Base-by-base conservation (phyloP, 2,329 filamentous ascomycete genomes). In the Fusarium nodosum region DNA sequence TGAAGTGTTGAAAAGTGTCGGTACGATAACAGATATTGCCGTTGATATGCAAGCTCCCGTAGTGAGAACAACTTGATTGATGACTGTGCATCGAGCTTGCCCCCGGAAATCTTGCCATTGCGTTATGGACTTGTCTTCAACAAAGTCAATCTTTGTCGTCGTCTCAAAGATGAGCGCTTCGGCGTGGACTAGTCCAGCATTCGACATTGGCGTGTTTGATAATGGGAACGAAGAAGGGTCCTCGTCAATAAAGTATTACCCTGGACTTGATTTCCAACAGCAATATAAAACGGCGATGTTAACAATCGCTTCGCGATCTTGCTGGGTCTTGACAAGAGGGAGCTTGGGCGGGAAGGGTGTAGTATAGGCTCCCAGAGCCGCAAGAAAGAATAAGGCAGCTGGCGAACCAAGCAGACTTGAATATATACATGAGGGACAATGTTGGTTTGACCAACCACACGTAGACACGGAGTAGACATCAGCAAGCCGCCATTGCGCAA, bases 151-250 rank as follows among this genome's bases (percentile, higher is more conserved):
- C 2, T 20, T 39, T 39, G n/a, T 39, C 36, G 36, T 7, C n/a
- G 6, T 2, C 11, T 15, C 12, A n/a, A 22, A 39, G 6, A 22
- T 20, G 12, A 39, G n/a, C 36, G n/a, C 36, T 39, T 39, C 12
- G 3, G 1, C 4, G 36, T 22, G n/a, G 0, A 18, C 4, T 0
- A 20, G 3, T 20, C n/a, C 10, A 7, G 18, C 3, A 8, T 13
- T 39, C n/a, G n/a, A 39, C 36, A 39, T 39, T 20, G 12, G 4
- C 1, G 7, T 13, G 2, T 22, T 4, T 22, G n/a, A 7, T 39
- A 22, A 39, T 22, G 12, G 12, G n/a, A 22, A 39, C 4, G 7
- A 20, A 15, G 36, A 39, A 22, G 36, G 11, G 36, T 39, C 0
- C 36, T 39, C 10, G 36, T 13, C n/a, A 39, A 20, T 20, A 20